phyloP scores from a whole-genome alignment of 345 rosid genomes.

The Camelina sativa region DNA sequence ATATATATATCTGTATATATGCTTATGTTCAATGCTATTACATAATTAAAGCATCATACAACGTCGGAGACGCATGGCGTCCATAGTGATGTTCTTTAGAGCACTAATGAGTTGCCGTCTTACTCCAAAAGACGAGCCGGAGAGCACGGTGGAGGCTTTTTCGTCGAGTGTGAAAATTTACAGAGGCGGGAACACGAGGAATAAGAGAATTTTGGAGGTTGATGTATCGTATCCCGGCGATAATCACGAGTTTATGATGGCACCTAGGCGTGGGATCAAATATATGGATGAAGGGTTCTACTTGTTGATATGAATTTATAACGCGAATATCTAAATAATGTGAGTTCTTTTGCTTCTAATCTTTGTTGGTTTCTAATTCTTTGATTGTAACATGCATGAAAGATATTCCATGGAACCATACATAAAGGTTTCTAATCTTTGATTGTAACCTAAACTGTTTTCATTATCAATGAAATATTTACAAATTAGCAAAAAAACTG shows the following conservation, averaged over 20 bases:
- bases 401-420: too few relatives aligned
- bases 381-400: too few relatives aligned
- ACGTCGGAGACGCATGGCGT: constrained; percentile 35
- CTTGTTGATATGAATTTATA: constrained; percentile 27
- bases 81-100: constrained; percentile 41
- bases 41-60: constrained; percentile 7
- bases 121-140: constrained; percentile 34
- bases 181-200: not conserved
- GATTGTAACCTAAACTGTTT: too few relatives aligned
- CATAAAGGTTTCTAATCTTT: too few relatives aligned
- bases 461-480: too few relatives aligned
- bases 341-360: constrained; percentile 5
- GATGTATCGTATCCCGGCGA: not conserved
- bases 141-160: not conserved
- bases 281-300: constrained; percentile 26
- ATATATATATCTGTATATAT: not conserved
- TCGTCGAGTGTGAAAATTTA: not conserved
- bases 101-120: constrained; percentile 47
- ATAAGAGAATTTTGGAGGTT: constrained; percentile 9
- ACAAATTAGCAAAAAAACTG: too few relatives aligned
- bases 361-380: too few relatives aligned
- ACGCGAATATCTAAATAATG: constrained; percentile 10
- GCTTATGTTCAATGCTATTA: not conserved
- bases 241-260: constrained; percentile 1
- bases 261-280: constrained; percentile 10